Base-by-base conservation (phyloP, 108 stramenopile genomes). In the Poteriospumella lacustris region DNA sequence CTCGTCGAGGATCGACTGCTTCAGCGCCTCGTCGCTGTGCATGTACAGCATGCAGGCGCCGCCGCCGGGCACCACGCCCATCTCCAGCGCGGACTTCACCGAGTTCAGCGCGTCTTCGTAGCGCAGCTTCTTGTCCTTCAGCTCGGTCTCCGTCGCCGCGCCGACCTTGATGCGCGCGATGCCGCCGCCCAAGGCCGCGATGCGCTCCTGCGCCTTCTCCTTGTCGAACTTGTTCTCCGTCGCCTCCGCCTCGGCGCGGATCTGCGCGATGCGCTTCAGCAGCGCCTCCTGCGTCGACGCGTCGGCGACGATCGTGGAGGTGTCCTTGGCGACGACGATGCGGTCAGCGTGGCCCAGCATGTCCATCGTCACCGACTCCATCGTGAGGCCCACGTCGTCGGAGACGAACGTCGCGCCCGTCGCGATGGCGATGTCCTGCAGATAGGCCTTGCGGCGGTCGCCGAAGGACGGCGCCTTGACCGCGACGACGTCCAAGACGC, bases 81-180 rank as follows among this genome's bases (percentile, higher is more conserved):
- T 85, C 81, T 95, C 93, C 44, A 93, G 81, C 39, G 96, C 96
- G 60, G 86, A 86, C 58, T 91, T 77, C 9, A 97, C 94, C 1
- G 93, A 93, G 87, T 97, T 97, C 42, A 97, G 79, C 43, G 96
- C 96, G 88, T 94, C 96, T 76, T 95, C 96, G 83, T 95, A 95
- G 43, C 96, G 89, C 36, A 97, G 91, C 87, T 95, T 95, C 90
- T 97, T 97, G 83, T 97, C 96, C 92, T 95, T 97, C 56, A 97
- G 82, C 82, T 97, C 96, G 12, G 96, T 97, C 87, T 97, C 96
- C 28, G 96, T 97, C 26, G 96, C 96, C 15, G 96, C 96, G 44
- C 96, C 96, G 42, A 97, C 92, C 91, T 97, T 97, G 84, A 97
- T 97, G 31, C 94, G 87, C 43, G 94, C 94, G 80, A 95, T 95